Evolutionary conservation across 306 rosid genomes (phyloP), one percentile per base, ranked within the genome.

Genomic region (Ammopiptanthus mongolicus): DNA sequence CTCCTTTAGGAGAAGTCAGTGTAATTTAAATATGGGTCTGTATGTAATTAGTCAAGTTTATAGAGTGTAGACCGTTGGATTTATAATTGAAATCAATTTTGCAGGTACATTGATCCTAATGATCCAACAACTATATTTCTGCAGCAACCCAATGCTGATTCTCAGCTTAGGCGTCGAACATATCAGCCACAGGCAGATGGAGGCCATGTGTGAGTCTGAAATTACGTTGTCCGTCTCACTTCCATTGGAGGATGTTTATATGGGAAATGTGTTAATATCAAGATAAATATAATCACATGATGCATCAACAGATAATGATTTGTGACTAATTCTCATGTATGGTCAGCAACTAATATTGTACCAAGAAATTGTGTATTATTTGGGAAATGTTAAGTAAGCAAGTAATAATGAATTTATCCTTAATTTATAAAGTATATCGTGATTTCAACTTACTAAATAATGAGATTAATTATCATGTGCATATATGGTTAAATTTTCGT

Each of bases 51-150:
- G 2, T 44, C 50, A 44, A 48, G 47, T 65, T 19, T 80, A 46
- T 34, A 34, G 18, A 42, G 41, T 17, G 8, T 65, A 41, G 23
- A 67, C 4, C 48, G n/a, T 29, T 36, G 67, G 62, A 71, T 74
- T 36, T 8, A 50, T 74, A 19, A 58, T 66, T 62, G 15, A 70
- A 53, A 44, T 22, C 3, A 46, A 39, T 83, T 71, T 79, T 92
- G 91, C 92, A 96, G 99, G 80, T 96, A 90, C 23, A 98, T 96
- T 19, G 99, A 96, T 79, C 99, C 99, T 10, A 92, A 89, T 69
- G 98, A 96, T 88, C 99, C 99, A 14, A 96, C 99, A 0, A 96
- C 57, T 70, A 96, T 96, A 74, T 96, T 88, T 93, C 75, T 96
- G 84, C 99, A 96, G 85, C 99, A 96, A 83, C 99, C 98, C 44